Percentiles rank a stretch among this genome's conserved stretches.
Conservation (phyloP, 1,139 yeast species). For the Hansenula lynferdii region DNA sequence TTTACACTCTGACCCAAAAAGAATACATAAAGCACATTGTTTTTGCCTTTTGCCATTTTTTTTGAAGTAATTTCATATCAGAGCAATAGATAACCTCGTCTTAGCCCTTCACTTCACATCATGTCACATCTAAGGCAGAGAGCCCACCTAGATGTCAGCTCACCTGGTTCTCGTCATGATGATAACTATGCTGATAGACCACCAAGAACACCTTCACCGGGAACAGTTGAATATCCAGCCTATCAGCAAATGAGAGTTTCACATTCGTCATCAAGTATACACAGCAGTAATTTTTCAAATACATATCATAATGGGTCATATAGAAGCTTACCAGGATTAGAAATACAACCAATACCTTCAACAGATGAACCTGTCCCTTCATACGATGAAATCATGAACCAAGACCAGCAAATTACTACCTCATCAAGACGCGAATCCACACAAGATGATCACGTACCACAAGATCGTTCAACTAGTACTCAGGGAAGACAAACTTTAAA, state of each 20-base stretch:
- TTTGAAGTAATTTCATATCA: no score
- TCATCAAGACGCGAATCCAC: constrained; percentile 1
- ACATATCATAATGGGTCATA: not conserved
- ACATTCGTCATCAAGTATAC: not conserved
- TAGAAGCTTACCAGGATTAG: not conserved
- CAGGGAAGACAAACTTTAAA: constrained; percentile 32
- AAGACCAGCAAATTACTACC: not conserved
- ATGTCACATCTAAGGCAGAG: not conserved
- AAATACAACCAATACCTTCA: not conserved
- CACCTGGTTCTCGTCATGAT: not conserved
- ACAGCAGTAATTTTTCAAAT: not conserved
- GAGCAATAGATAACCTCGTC: no score
- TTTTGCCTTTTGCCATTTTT: no score
- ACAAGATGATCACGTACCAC: not conserved
- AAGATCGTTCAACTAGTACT: not conserved
- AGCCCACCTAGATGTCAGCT: not conserved
- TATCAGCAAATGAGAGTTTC: constrained; percentile 7
- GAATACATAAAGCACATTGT: no score
- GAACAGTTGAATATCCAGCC: constrained; percentile 18
- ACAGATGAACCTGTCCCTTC: constrained; percentile 9
- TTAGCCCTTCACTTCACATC: no score
- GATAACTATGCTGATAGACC: constrained; percentile 23
- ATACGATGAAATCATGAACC: constrained; percentile 15
- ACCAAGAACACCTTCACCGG: constrained; percentile 23
- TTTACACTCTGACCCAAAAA: no score